Evolutionary conservation across 2,329 filamentous ascomycete species (phyloP), one percentile per base, ranked within the genome.

Genomic region (Fonsecaea pugnacius): DNA sequence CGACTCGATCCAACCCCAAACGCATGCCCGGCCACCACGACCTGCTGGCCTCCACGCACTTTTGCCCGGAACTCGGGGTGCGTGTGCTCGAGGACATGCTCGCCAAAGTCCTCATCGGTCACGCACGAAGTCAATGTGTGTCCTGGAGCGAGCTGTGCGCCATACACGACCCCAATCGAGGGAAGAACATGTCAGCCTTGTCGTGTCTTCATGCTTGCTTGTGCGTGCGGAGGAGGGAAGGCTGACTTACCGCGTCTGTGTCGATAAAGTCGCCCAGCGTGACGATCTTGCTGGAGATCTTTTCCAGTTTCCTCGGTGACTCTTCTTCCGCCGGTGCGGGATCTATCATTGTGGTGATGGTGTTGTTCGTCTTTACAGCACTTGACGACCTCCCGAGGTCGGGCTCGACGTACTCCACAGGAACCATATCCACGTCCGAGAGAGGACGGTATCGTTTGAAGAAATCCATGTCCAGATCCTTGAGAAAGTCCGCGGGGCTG

Each of bases 71-170:
- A 82, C 1, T 74, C 70, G 0, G 79, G 79, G 59, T 78, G 69
- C 0, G 75, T 79, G 67, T 75, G 74, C 57, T 78, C 73, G 1
- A 82, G 71, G 55, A 78, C 81, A 60, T 80, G 77, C 3, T 67
- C 33, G 8, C 78, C 78, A 35, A 78, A 70, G 4, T 70, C 73
- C 63, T 76, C 73, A 30, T 77, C 73, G 4, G 70, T 70, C 3
- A 50, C 38, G 48, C 67, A 68, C 86, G 87, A 24, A 80, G 79
- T 91, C 91, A 96, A 6, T 94, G 86, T 54, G 85, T 80, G 63
- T 74, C 76, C 4, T 81, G 82, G 64, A 73, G 74, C 60, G 76
- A 70, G 63, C 8, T 63, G 51, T 16, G 4, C 9, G 30, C 27
- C 4, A 6, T 10, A 18, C 38, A n/a, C n/a, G 16, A 2, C 14